Conservation (phyloP, 768 basidiomycete genomes). For the Gelatoporia subvermispora region DNA sequence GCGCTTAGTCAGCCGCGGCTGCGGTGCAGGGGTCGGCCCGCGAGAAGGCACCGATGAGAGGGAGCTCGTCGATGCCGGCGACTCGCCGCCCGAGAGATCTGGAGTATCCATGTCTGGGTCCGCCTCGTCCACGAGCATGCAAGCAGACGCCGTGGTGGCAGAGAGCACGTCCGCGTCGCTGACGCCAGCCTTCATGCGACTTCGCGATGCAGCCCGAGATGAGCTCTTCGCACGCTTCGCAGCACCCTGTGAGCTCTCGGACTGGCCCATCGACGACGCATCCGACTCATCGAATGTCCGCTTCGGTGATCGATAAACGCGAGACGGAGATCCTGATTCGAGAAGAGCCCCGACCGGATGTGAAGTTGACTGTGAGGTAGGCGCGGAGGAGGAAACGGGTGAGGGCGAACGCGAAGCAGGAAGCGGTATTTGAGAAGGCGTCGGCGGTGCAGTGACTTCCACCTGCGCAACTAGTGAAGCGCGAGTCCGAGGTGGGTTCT, state of each 20-base stretch:
- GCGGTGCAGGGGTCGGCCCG: conserved; percentile 27
- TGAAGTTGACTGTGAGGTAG: conserved; percentile 13
- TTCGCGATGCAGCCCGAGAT: conserved; percentile 13
- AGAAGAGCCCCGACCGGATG: background rate
- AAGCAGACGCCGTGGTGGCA: background rate
- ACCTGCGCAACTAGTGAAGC: conserved; percentile 2
- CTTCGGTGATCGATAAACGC: conserved; percentile 47
- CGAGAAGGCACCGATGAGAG: conserved; percentile 34
- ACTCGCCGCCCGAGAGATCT: conserved; percentile 20
- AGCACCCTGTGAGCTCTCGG: conserved; percentile 25
- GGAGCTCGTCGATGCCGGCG: conserved; percentile 29
- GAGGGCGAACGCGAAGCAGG: conserved; percentile 32
- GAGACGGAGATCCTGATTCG: conserved; percentile 13
- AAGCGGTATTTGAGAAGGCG: conserved; percentile 32
- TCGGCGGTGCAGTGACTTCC: conserved; percentile 12
- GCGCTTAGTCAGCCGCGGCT: conserved; percentile 53
- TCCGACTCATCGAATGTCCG: conserved; percentile 57
- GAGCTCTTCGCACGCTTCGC: conserved; percentile 25
- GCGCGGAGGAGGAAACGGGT: conserved; percentile 15
- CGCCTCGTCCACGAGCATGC: conserved; percentile 16
- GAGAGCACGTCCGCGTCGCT: background rate
- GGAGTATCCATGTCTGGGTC: conserved; percentile 26
- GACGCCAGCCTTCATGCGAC: background rate
- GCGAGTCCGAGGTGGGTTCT: conserved; percentile 4
- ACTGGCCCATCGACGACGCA: conserved; percentile 28